phyloP scores from a whole-genome alignment of 805 yeast genomes.

The Candida silvicultrix region DNA sequence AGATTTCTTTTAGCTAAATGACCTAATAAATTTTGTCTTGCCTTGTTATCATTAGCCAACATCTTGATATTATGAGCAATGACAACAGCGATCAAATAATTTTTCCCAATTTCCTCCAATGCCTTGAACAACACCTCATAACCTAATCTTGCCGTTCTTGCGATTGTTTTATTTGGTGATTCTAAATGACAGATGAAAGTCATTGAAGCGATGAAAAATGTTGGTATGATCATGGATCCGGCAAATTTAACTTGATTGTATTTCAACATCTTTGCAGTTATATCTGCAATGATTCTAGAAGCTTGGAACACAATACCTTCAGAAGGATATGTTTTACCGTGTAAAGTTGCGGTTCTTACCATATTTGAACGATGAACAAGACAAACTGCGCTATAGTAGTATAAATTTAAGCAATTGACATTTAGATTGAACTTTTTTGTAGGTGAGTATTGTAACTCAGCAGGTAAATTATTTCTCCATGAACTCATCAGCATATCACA shows the following conservation, averaged over 20 bases:
- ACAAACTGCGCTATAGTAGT: slow-evolving; percentile 68
- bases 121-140: slow-evolving; percentile 26
- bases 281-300: slow-evolving; percentile 65
- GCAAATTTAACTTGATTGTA: slow-evolving; percentile 43
- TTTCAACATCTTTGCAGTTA: slow-evolving; percentile 48
- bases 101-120: slow-evolving; percentile 36
- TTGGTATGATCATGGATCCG: slow-evolving; percentile 55
- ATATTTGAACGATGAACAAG: slow-evolving; percentile 67
- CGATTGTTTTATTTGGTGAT: slow-evolving; percentile 28
- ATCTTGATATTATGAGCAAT: slow-evolving; percentile 45
- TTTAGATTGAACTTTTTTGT: slow-evolving; percentile 42
- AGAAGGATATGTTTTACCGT: slow-evolving; percentile 24
- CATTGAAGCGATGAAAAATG: slow-evolving; percentile 55
- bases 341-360: slow-evolving; percentile 29
- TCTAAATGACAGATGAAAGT: slow-evolving; percentile 68
- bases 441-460: slow-evolving; percentile 54
- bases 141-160: slow-evolving; percentile 30
- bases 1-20: slow-evolving; percentile 11
- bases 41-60: slow-evolving; percentile 27
- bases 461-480: slow-evolving; percentile 67
- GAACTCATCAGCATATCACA: slow-evolving; percentile 74
- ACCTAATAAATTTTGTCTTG: slow-evolving; percentile 16
- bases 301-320: slow-evolving; percentile 73
- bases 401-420: slow-evolving; percentile 54
- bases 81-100: slow-evolving; percentile 45